Base-by-base conservation (phyloP, 768 basidiomycete species). In the Rickenella mellea region DNA sequence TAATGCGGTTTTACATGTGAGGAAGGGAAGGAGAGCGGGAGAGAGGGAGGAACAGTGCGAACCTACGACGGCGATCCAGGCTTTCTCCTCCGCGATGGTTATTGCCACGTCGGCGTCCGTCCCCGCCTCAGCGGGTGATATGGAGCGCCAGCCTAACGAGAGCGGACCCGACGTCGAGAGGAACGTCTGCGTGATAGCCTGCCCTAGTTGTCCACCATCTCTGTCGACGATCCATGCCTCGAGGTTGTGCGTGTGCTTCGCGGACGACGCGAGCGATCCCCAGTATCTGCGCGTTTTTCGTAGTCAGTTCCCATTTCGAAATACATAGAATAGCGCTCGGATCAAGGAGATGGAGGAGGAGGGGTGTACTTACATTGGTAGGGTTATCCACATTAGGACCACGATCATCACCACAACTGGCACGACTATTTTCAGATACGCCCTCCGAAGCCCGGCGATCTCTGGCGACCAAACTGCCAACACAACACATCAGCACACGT, bases 31-130 rank as follows among this genome's bases (percentile, higher is more conserved):
- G 27, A 20, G 15, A 28, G 11, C 6, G n/a, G 19, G 32, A 7
- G 31, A 20, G 44, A 22, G 29, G 22, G 11, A 52, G n/a, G n/a
- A n/a, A n/a, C n/a, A n/a, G n/a, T n/a, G n/a, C 63, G 41, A 40
- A 64, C 63, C 55, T 35, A 69, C 65, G 6, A 72, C 57, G 3
- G 64, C 65, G 6, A 62, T 61, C 70, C 70, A 72, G 1, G 55
- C 55, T 3, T 57, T 52, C 36, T 70, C 63, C 15, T 69, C 48
- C 4, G 66, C 46, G 3, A 72, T 49, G 26, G 59, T 56, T 6
- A 59, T 12, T 10, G 52, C 56, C 30, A 71, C 52, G 29, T 53
- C 52, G 3, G 56, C 47, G 37, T 60, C 49, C 12, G 51, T 54
- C 0, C 60, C 53, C n/a, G 53, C 48, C 12, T 44, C 43, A 29